Evolutionary conservation across 2,329 filamentous ascomycete genomes (phyloP).

Genomic region (Thielaviopsis ethacetica): DNA sequence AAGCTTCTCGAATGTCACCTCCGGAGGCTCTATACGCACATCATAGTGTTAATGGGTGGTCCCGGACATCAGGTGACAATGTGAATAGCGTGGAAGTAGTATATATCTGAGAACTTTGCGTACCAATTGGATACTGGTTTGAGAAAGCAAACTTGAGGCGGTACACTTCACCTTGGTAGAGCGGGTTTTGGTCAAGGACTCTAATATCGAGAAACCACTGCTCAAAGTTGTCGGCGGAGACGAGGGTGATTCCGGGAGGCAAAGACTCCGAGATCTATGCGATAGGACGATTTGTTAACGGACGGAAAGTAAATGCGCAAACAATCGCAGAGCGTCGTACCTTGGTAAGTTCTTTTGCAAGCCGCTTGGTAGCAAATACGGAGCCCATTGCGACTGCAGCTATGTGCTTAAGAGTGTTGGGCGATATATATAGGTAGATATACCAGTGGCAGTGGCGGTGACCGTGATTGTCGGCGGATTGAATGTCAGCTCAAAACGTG

Average conservation of each 20-base stretch:
- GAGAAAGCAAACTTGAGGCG: slow-evolving; percentile 79
- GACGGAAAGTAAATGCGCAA: background rate
- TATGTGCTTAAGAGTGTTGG: background rate
- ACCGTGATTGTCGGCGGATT: background rate
- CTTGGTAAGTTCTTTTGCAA: slow-evolving; percentile 44
- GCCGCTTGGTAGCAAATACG: slow-evolving; percentile 36
- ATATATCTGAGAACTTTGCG: slow-evolving; percentile 12
- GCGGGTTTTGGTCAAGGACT: slow-evolving; percentile 77
- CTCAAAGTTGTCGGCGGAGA: slow-evolving; percentile 65
- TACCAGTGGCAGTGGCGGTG: background rate
- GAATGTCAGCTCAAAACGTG: background rate
- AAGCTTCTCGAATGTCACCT: slow-evolving; percentile 70
- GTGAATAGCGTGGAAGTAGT: background rate
- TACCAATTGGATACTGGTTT: slow-evolving; percentile 78
- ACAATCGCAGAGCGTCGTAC: slow-evolving; percentile 19
- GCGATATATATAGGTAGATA: background rate
- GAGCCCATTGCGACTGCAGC: slow-evolving; percentile 15
- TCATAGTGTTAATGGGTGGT: background rate
- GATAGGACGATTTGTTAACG: background rate
- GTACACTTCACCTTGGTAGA: slow-evolving; percentile 69
- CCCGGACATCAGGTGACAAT: background rate
- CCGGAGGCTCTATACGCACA: slow-evolving; percentile 57
- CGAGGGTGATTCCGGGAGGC: slow-evolving; percentile 58
- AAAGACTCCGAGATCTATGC: slow-evolving; percentile 35
- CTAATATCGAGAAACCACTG: slow-evolving; percentile 88